Conservation (phyloP, 225 moss, liverwort and hornwort species). For the Sphagnum tenellum region DNA sequence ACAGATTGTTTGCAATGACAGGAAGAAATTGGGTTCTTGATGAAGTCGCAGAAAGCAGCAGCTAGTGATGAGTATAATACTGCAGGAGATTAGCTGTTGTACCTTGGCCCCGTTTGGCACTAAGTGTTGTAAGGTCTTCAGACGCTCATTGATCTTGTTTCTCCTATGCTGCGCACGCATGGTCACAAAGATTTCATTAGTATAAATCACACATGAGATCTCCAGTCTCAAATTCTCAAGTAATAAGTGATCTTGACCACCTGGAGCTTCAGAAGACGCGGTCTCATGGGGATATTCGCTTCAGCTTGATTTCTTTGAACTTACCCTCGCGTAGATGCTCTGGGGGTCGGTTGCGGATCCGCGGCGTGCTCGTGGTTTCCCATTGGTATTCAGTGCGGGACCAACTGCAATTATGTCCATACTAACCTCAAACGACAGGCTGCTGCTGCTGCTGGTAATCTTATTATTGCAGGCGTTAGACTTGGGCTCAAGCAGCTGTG, state of each 20-base stretch:
- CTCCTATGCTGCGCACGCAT: slow-evolving; percentile 53
- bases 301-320: too few relatives aligned
- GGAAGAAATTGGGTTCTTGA: too few relatives aligned
- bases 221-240: too few relatives aligned
- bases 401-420: slow-evolving; percentile 19
- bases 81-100: not conserved
- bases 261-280: too few relatives aligned
- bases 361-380: slow-evolving; percentile 36
- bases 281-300: too few relatives aligned
- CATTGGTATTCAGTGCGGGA: slow-evolving; percentile 42
- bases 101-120: slow-evolving; percentile 86
- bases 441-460: slow-evolving; percentile 2
- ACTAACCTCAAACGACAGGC: slow-evolving; percentile 5
- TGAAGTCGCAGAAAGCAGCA: too few relatives aligned
- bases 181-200: too few relatives aligned
- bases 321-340: slow-evolving; percentile 37
- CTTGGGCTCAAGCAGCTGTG: slow-evolving; percentile 3
- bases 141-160: slow-evolving; percentile 77
- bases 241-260: too few relatives aligned
- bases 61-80: too few relatives aligned
- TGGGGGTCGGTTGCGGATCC: slow-evolving; percentile 46
- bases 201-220: too few relatives aligned
- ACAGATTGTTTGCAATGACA: not conserved
- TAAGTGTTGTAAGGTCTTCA: slow-evolving; percentile 68
- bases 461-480: not conserved